A percentile compares a stretch with the other conserved stretches of the same genome.
Evolutionary conservation across 176 grass and related monocot species (phyloP).

Genomic region (Alloteropsis semialata): DNA sequence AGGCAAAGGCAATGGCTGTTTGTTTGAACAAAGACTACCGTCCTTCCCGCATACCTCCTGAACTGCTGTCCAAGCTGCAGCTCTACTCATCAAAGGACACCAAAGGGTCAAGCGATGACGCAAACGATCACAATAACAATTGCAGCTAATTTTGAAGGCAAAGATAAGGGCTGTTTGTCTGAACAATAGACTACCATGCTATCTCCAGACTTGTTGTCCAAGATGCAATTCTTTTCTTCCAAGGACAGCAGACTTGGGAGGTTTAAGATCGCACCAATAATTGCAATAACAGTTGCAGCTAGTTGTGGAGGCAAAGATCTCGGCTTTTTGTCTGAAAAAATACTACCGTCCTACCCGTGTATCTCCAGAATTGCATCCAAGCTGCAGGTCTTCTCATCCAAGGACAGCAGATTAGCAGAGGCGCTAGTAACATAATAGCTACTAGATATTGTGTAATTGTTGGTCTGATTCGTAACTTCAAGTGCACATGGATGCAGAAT

Average conservation of each 20-base stretch:
- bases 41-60: slow-evolving; percentile 63
- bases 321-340: not conserved
- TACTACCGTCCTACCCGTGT: not conserved
- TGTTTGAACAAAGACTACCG: slow-evolving; percentile 65
- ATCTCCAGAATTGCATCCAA: not conserved
- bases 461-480: not conserved
- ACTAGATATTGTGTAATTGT: not conserved
- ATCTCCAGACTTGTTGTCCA: slow-evolving; percentile 52
- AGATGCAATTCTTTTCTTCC: slow-evolving; percentile 39
- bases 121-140: not conserved
- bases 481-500: too few species aligned
- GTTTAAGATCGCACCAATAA: not conserved
- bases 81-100: slow-evolving; percentile 30
- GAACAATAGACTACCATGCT: slow-evolving; percentile 43
- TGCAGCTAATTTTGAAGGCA: slow-evolving; percentile 56
- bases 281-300: not conserved
- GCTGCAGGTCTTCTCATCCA: not conserved
- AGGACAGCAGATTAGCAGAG: not conserved
- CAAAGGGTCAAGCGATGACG: not conserved
- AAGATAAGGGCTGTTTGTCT: slow-evolving; percentile 54
- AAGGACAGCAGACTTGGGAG: not conserved
- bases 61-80: slow-evolving; percentile 63
- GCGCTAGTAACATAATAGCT: not conserved
- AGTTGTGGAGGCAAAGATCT: not conserved
- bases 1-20: slow-evolving; percentile 64